Percentiles rank a stretch among this genome's conserved stretches.
phyloP scores from a whole-genome alignment of 164 flowering plant genomes.

The grape (Vitis vinifera) region ASM3070453v1 NC_081822.1:3930001-3930500 shows the following conservation, averaged over 20 bases:
- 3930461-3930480: too few species aligned
- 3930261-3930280: constrained; percentile 71
- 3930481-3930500: too few species aligned
- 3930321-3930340: too few species aligned
- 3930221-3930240: constrained; percentile 87
- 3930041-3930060: constrained; percentile 56
- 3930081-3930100: constrained; percentile 49
- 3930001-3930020: neutral
- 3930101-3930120: constrained; percentile 79
- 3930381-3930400: too few species aligned
- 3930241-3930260: constrained; percentile 67
- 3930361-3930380: too few species aligned
- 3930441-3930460: too few species aligned
- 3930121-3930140: constrained; percentile 74
- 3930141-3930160: constrained; percentile 85
- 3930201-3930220: constrained; percentile 77
- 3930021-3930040: constrained; percentile 47
- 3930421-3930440: too few species aligned
- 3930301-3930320: constrained; percentile 43
- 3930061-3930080: constrained; percentile 64
- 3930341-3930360: too few species aligned
- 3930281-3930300: constrained; percentile 68
- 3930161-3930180: constrained; percentile 79
- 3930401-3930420: too few species aligned
- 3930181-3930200: constrained; percentile 69